These are phyloP conservation scores for Paracorniculantispora psalliotae DNA, from an alignment of 2,329 filamentous ascomycete genomes.

Conservation along the genomic window DNA sequence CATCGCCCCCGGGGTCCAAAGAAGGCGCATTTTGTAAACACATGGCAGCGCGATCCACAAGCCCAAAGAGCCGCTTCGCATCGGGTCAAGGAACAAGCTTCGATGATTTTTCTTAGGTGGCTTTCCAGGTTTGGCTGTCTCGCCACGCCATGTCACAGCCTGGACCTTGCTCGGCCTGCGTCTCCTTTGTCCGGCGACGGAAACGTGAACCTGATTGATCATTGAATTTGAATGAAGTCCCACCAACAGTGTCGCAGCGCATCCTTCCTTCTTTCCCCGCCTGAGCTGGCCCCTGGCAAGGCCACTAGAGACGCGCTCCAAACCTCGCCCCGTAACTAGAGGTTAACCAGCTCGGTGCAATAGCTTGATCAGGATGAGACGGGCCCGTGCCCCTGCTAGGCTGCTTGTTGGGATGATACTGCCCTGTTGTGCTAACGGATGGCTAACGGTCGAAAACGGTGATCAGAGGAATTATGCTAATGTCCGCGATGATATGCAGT, in stretches of 20 bases:
- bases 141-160: not conserved
- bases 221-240: not conserved
- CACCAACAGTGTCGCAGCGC: conserved; percentile 1
- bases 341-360: not conserved
- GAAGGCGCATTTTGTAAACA: not conserved
- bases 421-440: not conserved
- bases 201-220: not conserved
- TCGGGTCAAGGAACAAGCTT: not conserved
- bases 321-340: not conserved
- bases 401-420: not conserved
- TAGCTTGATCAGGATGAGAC: not conserved
- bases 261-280: not conserved
- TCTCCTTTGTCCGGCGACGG: not conserved
- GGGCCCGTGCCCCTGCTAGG: not conserved
- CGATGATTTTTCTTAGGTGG: not conserved
- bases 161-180: not conserved
- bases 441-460: not conserved
- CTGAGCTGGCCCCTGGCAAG: not conserved
- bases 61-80: not conserved
- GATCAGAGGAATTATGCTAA: no score
- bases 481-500: no score
- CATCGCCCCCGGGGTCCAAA: not conserved
- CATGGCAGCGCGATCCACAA: not conserved
- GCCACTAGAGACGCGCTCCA: not conserved
- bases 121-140: not conserved